Percentiles rank a stretch among this genome's conserved stretches.
Conservation (phyloP, 1,284 basidiomycete species). For the Trametes versicolor region DNA sequence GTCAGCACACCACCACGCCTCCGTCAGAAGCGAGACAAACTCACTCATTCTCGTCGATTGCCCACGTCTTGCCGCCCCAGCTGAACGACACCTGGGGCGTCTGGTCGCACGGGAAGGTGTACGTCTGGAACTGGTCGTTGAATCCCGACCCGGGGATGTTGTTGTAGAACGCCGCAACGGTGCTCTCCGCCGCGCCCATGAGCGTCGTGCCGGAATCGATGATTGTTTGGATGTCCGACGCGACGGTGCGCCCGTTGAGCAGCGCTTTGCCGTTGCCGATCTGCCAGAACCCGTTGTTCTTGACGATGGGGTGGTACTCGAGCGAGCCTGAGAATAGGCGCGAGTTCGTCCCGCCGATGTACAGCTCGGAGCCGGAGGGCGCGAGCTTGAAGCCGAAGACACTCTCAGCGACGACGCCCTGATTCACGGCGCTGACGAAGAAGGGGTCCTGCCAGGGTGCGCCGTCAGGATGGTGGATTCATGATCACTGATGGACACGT, state of each 20-base stretch:
- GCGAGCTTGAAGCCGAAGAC: conserved; percentile 69
- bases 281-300: conserved; percentile 49
- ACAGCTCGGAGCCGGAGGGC: conserved; percentile 56
- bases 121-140: conserved; percentile 40
- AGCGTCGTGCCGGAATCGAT: conserved; percentile 43
- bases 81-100: conserved; percentile 49
- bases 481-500: conserved; percentile 28
- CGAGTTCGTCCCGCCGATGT: conserved; percentile 62
- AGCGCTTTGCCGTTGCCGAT: conserved; percentile 43
- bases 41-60: conserved; percentile 40
- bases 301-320: conserved; percentile 27
- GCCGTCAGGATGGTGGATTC: too few relatives aligned
- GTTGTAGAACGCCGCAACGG: conserved; percentile 55
- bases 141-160: not conserved
- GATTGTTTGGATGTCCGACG: conserved; percentile 6
- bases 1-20: conserved; percentile 11
- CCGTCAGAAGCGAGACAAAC: not conserved
- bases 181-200: conserved; percentile 53
- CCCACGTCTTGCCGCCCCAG: conserved; percentile 52
- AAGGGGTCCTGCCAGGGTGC: conserved; percentile 36
- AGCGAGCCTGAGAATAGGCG: conserved; percentile 50
- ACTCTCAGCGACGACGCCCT: conserved; percentile 46
- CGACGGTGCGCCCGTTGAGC: conserved; percentile 37
- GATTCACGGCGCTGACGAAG: conserved; percentile 54
- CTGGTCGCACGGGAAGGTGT: conserved; percentile 51